Conservation (phyloP, 768 basidiomycete species). For the Porpolomopsis calyptriformis region DNA sequence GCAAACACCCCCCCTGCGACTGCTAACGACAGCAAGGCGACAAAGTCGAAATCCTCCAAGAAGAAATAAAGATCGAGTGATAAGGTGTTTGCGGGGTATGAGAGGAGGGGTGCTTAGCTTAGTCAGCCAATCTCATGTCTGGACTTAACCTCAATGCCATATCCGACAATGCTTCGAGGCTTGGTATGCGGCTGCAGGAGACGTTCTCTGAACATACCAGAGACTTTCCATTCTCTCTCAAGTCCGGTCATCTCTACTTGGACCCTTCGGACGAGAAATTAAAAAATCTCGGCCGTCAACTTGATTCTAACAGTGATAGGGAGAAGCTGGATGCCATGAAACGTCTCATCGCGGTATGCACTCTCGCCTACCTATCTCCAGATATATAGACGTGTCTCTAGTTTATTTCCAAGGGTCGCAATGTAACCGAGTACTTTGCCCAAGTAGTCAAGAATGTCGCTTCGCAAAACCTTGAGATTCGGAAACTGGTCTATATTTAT, state of each 20-base stretch:
- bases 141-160: slow-evolving; percentile 41
- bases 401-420: slow-evolving; percentile 88
- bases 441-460: slow-evolving; percentile 97
- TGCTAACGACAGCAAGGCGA: too few relatives aligned
- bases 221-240: slow-evolving; percentile 52
- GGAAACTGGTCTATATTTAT: slow-evolving; percentile 97
- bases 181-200: slow-evolving; percentile 77
- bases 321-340: slow-evolving; percentile 96
- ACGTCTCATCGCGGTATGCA: slow-evolving; percentile 78
- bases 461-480: slow-evolving; percentile 82
- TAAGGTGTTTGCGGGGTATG: too few relatives aligned
- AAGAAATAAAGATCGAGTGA: too few relatives aligned
- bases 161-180: slow-evolving; percentile 74
- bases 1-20: too few relatives aligned
- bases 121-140: slow-evolving; percentile 26
- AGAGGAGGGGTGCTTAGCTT: too few relatives aligned
- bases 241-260: slow-evolving; percentile 46
- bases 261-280: slow-evolving; percentile 72
- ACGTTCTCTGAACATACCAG: slow-evolving; percentile 73
- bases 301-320: slow-evolving; percentile 79
- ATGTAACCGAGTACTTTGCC: slow-evolving; percentile 89
- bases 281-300: slow-evolving; percentile 72
- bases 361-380: not conserved
- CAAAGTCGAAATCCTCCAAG: too few relatives aligned
- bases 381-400: slow-evolving; percentile 18